Evolutionary conservation across 345 rosid species (phyloP), one percentile per base, ranked within the genome.

Genomic region (Xanthoceras sorbifolium): DNA sequence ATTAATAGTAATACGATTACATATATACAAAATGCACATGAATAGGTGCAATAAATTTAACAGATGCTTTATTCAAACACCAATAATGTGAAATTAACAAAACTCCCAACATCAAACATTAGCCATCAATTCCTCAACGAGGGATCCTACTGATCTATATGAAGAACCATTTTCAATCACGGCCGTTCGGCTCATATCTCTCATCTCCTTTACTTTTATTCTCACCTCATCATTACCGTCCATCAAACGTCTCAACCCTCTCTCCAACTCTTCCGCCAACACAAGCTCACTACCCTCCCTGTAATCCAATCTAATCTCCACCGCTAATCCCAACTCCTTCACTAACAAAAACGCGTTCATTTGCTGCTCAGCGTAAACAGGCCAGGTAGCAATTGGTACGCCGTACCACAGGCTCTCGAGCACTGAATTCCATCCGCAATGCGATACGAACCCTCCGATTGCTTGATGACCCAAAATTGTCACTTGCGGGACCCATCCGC

Each of bases 351-450:
- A 74, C 29, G 78, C 84, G 12, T 77, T 78, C 73, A 82, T 44
- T 44, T 82, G 79, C 61, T 82, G 82, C 73, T 82, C 85, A 1
- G 82, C 54, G 9, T 74, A 70, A 36, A 82, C 4, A 4, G 82
- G 82, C 82, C 82, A 71, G 2, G 79, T 75, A 23, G 79, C 79
- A 0, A 65, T 64, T 11, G 79, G 74, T 7, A 67, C 74, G 0
- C 79, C 77, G 2, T 15, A 34, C 82, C 84, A 78, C 9, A 74
- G 9, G 44, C 85, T 78, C 84, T 77, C 77, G 18, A 77, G 22
- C 46, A 71, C 55, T 8, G 80, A 81, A 67, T 81, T 77, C 83
- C 77, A 76, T 9, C 83, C 76, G 29, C 83, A 76, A 63, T 76
- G 80, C 8, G 82, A 69, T 15, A 76, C 36, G 28, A 80, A 76